phyloP scores from a whole-genome alignment of 768 basidiomycete genomes.

The Russula sp. region DNA sequence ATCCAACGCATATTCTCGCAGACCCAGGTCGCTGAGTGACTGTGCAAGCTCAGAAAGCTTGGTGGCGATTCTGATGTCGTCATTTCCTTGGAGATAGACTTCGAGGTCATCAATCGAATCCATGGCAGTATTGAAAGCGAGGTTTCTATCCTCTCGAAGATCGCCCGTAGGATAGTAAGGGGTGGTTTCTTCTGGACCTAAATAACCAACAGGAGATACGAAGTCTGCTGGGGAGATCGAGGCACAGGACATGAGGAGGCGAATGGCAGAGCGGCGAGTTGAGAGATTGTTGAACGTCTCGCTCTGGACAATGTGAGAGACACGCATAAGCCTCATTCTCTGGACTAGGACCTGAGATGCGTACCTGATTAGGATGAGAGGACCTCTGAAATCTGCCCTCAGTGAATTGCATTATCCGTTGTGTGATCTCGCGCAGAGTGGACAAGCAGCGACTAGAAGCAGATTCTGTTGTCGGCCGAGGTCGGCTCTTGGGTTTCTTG shows the following conservation, averaged over 20 bases:
- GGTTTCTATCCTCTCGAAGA: not conserved
- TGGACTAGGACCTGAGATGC: not conserved
- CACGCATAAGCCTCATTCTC: not conserved
- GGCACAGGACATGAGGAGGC: constrained; percentile 9
- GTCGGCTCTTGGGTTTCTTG: too few species aligned
- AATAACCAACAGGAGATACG: constrained; percentile 5
- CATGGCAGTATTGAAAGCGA: constrained; percentile 2
- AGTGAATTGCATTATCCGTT: not conserved
- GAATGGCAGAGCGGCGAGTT: constrained; percentile 2
- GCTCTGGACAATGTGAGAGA: not conserved
- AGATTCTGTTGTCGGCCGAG: not conserved
- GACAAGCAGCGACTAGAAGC: not conserved
- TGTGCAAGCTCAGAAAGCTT: constrained; percentile 4
- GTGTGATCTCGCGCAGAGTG: constrained; percentile 5
- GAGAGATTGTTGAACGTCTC: not conserved
- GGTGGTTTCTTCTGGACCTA: not conserved
- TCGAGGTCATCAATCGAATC: constrained; percentile 1
- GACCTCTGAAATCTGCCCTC: not conserved
- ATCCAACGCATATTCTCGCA: not conserved
- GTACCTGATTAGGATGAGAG: constrained; percentile 1
- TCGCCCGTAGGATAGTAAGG: constrained; percentile 12
- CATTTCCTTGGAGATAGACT: not conserved
- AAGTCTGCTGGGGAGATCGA: constrained; percentile 7
- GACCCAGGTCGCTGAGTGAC: constrained; percentile 13
- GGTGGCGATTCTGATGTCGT: not conserved